Evolutionary conservation across 192 early-diverging fungal genomes (phyloP).

Genomic region (Mortierella claussenii): DNA sequence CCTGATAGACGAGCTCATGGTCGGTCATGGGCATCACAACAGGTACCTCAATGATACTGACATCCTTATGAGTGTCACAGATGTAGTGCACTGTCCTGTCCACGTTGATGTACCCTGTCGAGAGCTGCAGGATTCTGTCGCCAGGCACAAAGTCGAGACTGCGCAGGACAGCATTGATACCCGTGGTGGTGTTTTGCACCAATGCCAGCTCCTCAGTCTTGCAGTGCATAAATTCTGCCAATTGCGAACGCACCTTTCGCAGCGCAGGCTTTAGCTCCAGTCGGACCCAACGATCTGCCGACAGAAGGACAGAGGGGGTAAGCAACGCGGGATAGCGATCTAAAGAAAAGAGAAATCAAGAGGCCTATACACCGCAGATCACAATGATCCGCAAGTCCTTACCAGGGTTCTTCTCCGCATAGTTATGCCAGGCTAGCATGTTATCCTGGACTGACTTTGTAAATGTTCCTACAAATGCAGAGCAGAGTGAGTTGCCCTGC

Average conservation of each 20-base stretch:
- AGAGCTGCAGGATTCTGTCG: slow-evolving; percentile 63
- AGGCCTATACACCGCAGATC: too few relatives aligned
- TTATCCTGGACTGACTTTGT: slow-evolving; percentile 32
- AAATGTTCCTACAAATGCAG: slow-evolving; percentile 20
- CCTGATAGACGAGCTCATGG: slow-evolving; percentile 50
- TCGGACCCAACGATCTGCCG: slow-evolving; percentile 66
- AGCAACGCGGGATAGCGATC: too few relatives aligned
- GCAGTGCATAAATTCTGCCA: slow-evolving; percentile 61
- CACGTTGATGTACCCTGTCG: slow-evolving; percentile 65
- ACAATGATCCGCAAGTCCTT: too few relatives aligned
- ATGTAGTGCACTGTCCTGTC: slow-evolving; percentile 58
- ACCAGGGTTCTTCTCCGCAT: slow-evolving; percentile 37
- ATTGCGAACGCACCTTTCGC: slow-evolving; percentile 42
- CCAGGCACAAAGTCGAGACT: slow-evolving; percentile 56
- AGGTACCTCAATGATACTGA: slow-evolving; percentile 57
- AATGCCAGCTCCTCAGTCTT: slow-evolving; percentile 67
- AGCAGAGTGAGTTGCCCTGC: background rate
- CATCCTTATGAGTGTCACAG: slow-evolving; percentile 51
- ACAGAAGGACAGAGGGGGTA: too few relatives aligned
- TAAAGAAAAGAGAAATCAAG: too few relatives aligned
- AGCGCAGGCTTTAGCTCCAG: slow-evolving; percentile 52
- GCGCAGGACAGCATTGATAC: slow-evolving; percentile 64
- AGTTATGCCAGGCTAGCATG: slow-evolving; percentile 38
- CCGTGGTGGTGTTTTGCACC: slow-evolving; percentile 65
- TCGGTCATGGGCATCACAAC: slow-evolving; percentile 64